Evolutionary conservation across 345 rosid genomes (phyloP), one percentile per base, ranked within the genome.

Genomic region (Rubroshorea leprosula): DNA sequence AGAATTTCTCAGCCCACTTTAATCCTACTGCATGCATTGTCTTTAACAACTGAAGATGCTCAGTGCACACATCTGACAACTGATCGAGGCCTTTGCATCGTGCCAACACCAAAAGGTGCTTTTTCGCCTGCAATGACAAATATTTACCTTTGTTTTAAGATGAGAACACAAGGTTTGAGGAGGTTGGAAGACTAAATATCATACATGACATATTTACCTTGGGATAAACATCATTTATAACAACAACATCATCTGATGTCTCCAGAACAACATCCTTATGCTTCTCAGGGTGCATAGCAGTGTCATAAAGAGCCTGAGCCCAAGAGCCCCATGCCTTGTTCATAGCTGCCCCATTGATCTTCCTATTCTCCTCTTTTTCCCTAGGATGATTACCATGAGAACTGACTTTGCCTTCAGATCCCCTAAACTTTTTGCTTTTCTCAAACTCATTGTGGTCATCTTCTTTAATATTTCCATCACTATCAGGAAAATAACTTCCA

Each of bases 161-260:
- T 48, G 29, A 70, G 55, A 4, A 44, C 24, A 17, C 5, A 17
- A 25, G 19, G 26, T 41, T n/a, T 23, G 60, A n/a, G 27, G 58
- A 47, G 48, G 44, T 47, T 5, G 35, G 31, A 46, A 10, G 8
- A 19, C 20, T 12, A 8, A 17, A 44, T 18, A 56, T 23, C 11
- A 22, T 20, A 19, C 2, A 21, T 38, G 1, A 31, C 17, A 18
- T 51, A 16, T 38, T 63, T 70, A 85, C 96, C 94, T 93, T 93
- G 1, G 97, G 96, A 74, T 81, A 89, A 21, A 69, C 80, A 68
- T 93, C 97, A 62, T 85, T 78, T 61, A 89, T 58, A 31, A 93
- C 97, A 53, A 82, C 85, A 9, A 86, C 58, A 69, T 82, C 74
- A 23, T 76, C 90, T 13, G 62, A 59, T 48, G 68, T 73, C 71